Evolutionary conservation across 495 filamentous ascomycete genomes (phyloP), one percentile per base, ranked within the genome.

Genomic region (Tricharina praecox): DNA sequence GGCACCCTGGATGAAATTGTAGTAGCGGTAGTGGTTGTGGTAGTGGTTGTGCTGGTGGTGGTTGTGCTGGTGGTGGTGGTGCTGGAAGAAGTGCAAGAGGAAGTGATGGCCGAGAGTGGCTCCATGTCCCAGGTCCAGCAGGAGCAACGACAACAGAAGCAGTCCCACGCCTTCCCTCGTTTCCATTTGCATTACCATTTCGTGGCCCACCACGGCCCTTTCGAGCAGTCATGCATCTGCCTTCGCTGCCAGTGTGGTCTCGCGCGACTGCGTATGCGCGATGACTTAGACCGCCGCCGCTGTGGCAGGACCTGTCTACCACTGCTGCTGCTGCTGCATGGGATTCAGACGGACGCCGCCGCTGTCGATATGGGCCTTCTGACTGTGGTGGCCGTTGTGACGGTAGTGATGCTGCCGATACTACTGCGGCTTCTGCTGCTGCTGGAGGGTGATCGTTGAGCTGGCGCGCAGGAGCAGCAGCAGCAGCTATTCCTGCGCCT

Each of bases 291-390:
- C 40, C 40, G 20, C 21, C 40, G 23, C 20, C 20, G n/a, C n/a
- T n/a, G 11, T 43, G 40, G 40, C 13, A 25, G 40, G 40, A 26
- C 18, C 40, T 23, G 40, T 32, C 28, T 5, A n/a, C n/a, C n/a
- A n/a, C n/a, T n/a, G n/a, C n/a, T n/a, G n/a, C n/a, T n/a, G 11
- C 13, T 43, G 40, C 11, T 43, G 40, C 40, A 43, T 43, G 40
- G 23, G 21, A 20, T 13, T 26, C 23, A 43, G 40, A 43, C 24
- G 40, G 40, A 1, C 13, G 40, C 23, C 20, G 40, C 40, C 23
- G 40, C 23, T 15, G 37, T 40, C 37, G n/a, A 40, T 15, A 10
- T 40, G 37, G 10, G n/a, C n/a, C n/a, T n/a, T n/a, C n/a, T n/a
- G n/a, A n/a, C n/a, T n/a, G n/a, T n/a, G n/a, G 11, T 11, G 9